Evolutionary conservation across 768 basidiomycete genomes (phyloP), one percentile per base, ranked within the genome.

Genomic region (Hemileccinum impolitum): DNA sequence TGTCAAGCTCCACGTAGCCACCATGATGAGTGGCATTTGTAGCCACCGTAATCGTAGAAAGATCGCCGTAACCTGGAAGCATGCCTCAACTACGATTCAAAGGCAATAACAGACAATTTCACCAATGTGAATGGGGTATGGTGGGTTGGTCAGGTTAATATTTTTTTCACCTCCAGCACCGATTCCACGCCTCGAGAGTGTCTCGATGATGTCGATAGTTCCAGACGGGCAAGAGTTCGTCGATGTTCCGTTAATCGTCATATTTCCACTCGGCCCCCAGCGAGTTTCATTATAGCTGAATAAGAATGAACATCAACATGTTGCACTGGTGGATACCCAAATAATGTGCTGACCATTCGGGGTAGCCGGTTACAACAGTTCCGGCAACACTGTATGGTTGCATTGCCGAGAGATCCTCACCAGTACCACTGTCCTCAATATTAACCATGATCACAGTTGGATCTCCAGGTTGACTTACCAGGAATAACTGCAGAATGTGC

Each of bases 111-210:
- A 25, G 6, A 15, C 12, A 9, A 35, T 52, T 70, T 54, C 37
- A 81, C 85, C 84, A 51, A 89, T 87, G 67, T 87, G 83, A 47
- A 90, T 84, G 2, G 81, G 72, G 52, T 88, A 89, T 13, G 82
- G 79, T 10, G 85, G 87, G 0, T 51, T 54, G 60, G 80, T 84
- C 26, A 85, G 59, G 56, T 84, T 67, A 6, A 78, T 70, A 9
- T 65, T 74, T 7, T 65, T 57, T 53, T 81, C 68, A 36, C 68
- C 69, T 19, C 74, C 79, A 3, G 78, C 79, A 5, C 79, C 81
- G 37, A 81, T 43, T 1, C 75, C 78, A 13, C 80, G 74, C 58
- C 63, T 77, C 4, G 52, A 50, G 21, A 77, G 47, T 6, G 34
- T 14, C 9, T n/a, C n/a, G n/a, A n/a, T n/a, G n/a, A n/a, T n/a